Evolutionary conservation across 768 basidiomycete genomes (phyloP).

Genomic region (Boletus vermiculosoides): DNA sequence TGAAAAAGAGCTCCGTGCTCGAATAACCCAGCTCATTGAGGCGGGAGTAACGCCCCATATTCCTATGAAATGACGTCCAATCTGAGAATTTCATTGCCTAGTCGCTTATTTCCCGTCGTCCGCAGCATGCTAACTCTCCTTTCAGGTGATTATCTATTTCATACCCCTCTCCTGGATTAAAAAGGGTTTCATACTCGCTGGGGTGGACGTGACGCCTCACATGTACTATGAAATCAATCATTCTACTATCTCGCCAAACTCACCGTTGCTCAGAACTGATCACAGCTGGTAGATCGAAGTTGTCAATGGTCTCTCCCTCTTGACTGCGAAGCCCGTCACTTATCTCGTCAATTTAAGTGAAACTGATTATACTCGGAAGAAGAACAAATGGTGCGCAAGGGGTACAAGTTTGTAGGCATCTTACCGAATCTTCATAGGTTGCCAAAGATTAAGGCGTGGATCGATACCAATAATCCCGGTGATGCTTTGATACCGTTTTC

Average conservation of each 20-base stretch:
- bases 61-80: conserved; percentile 60
- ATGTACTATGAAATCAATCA: conserved; percentile 29
- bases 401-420: background rate
- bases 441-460: conserved; percentile 97
- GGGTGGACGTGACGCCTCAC: conserved; percentile 81
- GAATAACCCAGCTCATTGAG: conserved; percentile 96
- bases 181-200: conserved; percentile 71
- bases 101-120: background rate
- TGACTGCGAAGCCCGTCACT: conserved; percentile 96
- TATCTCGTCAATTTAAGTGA: conserved; percentile 98
- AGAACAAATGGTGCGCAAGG: conserved; percentile 86
- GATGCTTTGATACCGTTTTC: conserved; percentile 97
- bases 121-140: conserved; percentile 5
- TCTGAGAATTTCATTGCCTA: conserved; percentile 37
- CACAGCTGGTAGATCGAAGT: conserved; percentile 67
- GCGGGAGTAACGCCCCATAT: conserved; percentile 87
- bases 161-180: conserved; percentile 40
- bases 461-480: conserved; percentile 94
- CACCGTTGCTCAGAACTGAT: conserved; percentile 11
- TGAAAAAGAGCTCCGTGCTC: conserved; percentile 84
- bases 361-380: conserved; percentile 91
- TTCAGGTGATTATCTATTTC: conserved; percentile 22
- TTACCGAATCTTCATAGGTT: conserved; percentile 50
- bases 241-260: background rate
- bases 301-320: conserved; percentile 82